Conservation (phyloP, 176 grass and related monocot species). For the Zoysia japonica region DNA sequence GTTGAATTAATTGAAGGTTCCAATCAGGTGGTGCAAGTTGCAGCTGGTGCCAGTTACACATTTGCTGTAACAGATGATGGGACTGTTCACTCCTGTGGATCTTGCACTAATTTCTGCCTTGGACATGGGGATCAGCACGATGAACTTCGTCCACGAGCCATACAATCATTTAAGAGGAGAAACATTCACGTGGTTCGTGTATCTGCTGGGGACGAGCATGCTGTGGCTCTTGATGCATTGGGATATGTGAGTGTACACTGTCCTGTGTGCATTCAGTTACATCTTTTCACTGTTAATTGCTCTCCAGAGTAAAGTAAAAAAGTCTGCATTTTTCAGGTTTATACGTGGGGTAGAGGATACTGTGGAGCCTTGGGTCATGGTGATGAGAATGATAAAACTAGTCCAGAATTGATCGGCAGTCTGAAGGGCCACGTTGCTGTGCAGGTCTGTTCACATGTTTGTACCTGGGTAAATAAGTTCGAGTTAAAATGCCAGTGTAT, state of each 20-base stretch:
- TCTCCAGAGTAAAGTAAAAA: slow-evolving; percentile 22
- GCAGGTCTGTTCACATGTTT: slow-evolving; percentile 64
- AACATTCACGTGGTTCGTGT: slow-evolving; percentile 92
- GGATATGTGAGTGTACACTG: slow-evolving; percentile 65
- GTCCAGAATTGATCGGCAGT: slow-evolving; percentile 68
- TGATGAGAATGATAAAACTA: slow-evolving; percentile 97
- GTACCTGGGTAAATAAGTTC: background rate
- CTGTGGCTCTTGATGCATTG: slow-evolving; percentile 86
- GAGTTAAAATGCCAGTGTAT: too few species aligned
- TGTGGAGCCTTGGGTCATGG: slow-evolving; percentile 98
- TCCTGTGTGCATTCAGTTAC: slow-evolving; percentile 11
- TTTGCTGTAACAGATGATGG: slow-evolving; percentile 93
- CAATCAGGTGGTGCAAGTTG: slow-evolving; percentile 73
- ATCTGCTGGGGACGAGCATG: slow-evolving; percentile 97
- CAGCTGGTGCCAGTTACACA: slow-evolving; percentile 89
- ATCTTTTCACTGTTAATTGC: slow-evolving; percentile 13
- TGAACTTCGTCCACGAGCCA: slow-evolving; percentile 81
- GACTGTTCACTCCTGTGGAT: slow-evolving; percentile 85
- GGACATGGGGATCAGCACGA: slow-evolving; percentile 93
- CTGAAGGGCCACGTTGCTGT: slow-evolving; percentile 82
- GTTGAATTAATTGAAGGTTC: slow-evolving; percentile 62
- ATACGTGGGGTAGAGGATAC: slow-evolving; percentile 99
- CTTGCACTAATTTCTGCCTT: slow-evolving; percentile 92
- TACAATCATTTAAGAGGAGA: slow-evolving; percentile 78
- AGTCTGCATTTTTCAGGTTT: slow-evolving; percentile 64